A percentile compares a stretch with the other conserved stretches of the same genome.
Evolutionary conservation across 139 green algal species (phyloP).

Genomic region (Bryopsis sp.): DNA sequence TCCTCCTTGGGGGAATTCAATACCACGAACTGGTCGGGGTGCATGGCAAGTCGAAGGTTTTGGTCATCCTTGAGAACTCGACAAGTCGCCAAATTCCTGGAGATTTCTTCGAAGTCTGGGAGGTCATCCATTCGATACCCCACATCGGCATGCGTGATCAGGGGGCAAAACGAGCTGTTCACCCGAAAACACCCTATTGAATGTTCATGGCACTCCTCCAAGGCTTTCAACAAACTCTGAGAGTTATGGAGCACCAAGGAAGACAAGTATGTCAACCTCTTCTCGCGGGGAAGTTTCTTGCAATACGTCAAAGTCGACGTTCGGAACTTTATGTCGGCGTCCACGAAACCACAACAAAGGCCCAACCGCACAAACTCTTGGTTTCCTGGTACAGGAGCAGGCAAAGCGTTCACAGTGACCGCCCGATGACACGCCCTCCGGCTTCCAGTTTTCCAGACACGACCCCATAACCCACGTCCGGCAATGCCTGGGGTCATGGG

Average conservation of each 20-base stretch:
- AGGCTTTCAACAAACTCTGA: background rate
- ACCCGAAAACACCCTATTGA: background rate
- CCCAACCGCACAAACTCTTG: background rate
- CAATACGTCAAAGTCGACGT: background rate
- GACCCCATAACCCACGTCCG: no score
- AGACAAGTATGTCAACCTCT: background rate
- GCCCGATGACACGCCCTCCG: no score
- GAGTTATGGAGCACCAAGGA: background rate
- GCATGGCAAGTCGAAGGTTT: background rate
- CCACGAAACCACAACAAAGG: background rate
- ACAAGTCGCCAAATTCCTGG: background rate
- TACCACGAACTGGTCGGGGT: background rate
- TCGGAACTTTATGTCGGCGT: background rate
- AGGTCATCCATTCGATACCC: background rate
- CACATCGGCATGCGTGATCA: background rate
- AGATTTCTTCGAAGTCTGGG: background rate
- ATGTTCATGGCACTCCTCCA: background rate
- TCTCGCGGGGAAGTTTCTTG: background rate
- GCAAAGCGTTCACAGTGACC: no score
- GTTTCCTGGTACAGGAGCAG: background rate
- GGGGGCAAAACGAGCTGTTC: background rate
- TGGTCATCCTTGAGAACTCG: background rate
- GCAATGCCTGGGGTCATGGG: no score
- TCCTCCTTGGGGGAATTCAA: background rate
- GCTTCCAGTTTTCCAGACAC: no score